phyloP scores from a whole-genome alignment of 768 basidiomycete species.

The Hygrocybe coccinea region DNA sequence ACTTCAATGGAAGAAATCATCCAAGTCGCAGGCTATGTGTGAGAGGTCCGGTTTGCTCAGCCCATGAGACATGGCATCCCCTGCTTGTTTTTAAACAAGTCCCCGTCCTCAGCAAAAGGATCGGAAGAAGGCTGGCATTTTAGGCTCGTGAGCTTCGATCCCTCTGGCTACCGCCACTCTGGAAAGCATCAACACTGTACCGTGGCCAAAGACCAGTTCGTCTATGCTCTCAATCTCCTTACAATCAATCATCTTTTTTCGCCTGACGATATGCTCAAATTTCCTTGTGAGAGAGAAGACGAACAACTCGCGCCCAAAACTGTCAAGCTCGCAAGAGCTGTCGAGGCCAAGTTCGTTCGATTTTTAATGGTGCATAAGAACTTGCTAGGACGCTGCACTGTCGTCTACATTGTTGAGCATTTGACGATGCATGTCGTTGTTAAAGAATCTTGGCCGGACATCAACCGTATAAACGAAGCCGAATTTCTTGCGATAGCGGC shows the following conservation, averaged over 20 bases:
- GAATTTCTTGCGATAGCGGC: background rate
- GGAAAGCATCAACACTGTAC: background rate
- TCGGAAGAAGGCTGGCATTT: background rate
- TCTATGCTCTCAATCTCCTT: background rate
- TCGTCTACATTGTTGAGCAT: background rate
- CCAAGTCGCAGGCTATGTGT: background rate
- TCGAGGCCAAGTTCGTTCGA: background rate
- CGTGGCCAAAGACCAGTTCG: background rate
- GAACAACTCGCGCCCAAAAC: background rate
- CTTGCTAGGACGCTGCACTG: background rate
- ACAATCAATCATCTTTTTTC: background rate
- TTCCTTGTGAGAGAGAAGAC: background rate
- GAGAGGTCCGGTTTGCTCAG: background rate
- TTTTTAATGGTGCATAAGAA: background rate
- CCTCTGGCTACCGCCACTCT: background rate
- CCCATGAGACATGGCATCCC: background rate
- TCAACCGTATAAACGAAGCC: background rate
- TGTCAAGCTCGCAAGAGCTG: background rate
- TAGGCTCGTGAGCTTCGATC: background rate
- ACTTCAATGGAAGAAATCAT: background rate
- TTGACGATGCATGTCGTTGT: background rate
- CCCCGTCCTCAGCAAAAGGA: background rate
- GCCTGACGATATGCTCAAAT: background rate
- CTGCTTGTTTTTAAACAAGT: background rate
- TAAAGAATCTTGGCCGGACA: background rate